Evolutionary conservation across 176 grass and related monocot species (phyloP).

Genomic region (Tillandsia leiboldiana): DNA sequence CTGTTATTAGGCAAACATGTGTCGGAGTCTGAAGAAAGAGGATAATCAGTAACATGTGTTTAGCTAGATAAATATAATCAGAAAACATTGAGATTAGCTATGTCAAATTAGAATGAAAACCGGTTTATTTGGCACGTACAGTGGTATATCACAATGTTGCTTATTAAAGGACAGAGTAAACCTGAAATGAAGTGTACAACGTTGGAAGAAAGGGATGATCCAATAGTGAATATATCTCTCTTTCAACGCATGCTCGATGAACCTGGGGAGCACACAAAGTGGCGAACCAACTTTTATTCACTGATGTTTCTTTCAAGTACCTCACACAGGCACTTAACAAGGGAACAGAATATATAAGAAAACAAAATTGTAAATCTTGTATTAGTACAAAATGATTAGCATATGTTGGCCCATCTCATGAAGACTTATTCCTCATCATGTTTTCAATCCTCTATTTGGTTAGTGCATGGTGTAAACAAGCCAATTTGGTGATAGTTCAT

Average conservation of each 20-base stretch:
- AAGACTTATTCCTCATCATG: no score
- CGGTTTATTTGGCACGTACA: background rate
- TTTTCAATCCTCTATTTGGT: no score
- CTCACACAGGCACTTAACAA: background rate
- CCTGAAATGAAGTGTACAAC: slow-evolving; percentile 96
- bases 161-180: slow-evolving; percentile 21
- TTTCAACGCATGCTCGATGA: slow-evolving; percentile 88
- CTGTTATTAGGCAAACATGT: slow-evolving; percentile 98
- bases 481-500: no score
- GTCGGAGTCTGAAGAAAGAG: slow-evolving; percentile 72
- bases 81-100: background rate
- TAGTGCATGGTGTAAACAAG: no score
- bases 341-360: background rate
- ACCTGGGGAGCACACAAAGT: slow-evolving; percentile 43
- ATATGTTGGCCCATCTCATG: no score
- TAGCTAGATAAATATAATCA: background rate
- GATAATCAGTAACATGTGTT: slow-evolving; percentile 25
- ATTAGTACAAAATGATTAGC: background rate
- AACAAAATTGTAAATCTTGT: background rate
- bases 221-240: slow-evolving; percentile 90
- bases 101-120: background rate
- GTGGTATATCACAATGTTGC: background rate
- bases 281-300: background rate
- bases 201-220: slow-evolving; percentile 98
- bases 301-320: background rate